Conservation (phyloP, 2,329 filamentous ascomycete species). For the Thelonectria blattea region DNA sequence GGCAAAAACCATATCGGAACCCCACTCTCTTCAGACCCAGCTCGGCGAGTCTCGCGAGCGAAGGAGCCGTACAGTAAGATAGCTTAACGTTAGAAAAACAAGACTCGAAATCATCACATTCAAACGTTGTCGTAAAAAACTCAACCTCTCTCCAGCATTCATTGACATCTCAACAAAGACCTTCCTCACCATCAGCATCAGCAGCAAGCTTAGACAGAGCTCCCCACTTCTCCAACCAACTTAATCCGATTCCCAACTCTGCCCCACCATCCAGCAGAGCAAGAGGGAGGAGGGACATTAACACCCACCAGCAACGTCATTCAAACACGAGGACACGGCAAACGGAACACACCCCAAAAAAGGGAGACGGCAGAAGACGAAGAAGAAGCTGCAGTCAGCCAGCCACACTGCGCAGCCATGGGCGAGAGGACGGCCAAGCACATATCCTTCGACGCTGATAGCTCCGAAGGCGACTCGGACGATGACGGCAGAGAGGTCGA, state of each 20-base stretch:
- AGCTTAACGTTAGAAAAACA: background rate
- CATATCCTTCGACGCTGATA: conserved; percentile 42
- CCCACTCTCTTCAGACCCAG: conserved; percentile 14
- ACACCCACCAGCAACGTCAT: conserved; percentile 16
- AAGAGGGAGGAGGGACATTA: conserved; percentile 2
- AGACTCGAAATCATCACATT: background rate
- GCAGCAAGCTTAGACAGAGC: background rate
- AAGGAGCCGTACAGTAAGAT: background rate
- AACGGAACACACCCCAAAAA: background rate
- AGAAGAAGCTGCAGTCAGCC: background rate
- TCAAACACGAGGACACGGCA: background rate
- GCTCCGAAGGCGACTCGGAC: conserved; percentile 56
- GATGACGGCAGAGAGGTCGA: conserved; percentile 56
- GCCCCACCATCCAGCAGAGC: conserved; percentile 12
- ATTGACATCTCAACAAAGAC: no score
- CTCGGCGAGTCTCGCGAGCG: conserved; percentile 20
- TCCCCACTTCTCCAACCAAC: background rate
- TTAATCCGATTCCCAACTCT: conserved; percentile 9
- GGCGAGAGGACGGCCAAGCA: conserved; percentile 30
- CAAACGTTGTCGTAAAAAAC: background rate
- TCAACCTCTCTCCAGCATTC: no score
- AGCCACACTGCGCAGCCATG: conserved; percentile 17
- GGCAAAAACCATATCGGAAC: background rate
- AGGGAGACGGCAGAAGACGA: background rate
- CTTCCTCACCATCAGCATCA: no score